A percentile compares a stretch with the other conserved stretches of the same genome.
Evolutionary conservation across 2,329 filamentous ascomycete species (phyloP).

Genomic region (Aspergillus awamori): DNA sequence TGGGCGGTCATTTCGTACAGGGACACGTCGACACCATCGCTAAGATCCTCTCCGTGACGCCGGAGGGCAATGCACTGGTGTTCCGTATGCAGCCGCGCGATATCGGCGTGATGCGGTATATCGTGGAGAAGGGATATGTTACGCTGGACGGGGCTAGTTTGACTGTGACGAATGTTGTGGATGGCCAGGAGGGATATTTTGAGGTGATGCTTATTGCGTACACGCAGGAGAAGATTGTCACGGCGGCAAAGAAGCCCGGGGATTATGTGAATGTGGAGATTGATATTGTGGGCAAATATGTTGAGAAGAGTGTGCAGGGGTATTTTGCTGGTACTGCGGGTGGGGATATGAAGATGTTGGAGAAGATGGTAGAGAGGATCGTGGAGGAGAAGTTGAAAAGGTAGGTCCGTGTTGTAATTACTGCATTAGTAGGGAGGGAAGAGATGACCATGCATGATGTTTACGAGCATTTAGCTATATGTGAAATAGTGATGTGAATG

Average conservation of each 20-base stretch:
- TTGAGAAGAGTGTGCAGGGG: constrained; percentile 77
- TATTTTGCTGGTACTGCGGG: constrained; percentile 61
- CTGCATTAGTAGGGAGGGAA: not conserved
- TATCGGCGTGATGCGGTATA: constrained; percentile 72
- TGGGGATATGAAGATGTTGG: constrained; percentile 57
- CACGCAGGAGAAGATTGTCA: constrained; percentile 88
- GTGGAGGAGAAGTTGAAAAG: constrained; percentile 69
- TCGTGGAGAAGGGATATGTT: constrained; percentile 96
- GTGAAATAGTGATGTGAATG: not conserved
- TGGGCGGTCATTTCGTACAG: constrained; percentile 98
- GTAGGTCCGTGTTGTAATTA: constrained; percentile 22
- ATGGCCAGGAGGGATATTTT: constrained; percentile 76
- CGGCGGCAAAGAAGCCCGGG: constrained; percentile 74
- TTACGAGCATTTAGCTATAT: not conserved
- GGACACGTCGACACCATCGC: constrained; percentile 94
- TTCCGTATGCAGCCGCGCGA: constrained; percentile 78
- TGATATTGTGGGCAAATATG: constrained; percentile 72
- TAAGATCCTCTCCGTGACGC: constrained; percentile 68
- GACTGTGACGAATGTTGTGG: constrained; percentile 85
- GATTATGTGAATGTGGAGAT: constrained; percentile 91
- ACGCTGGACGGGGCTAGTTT: constrained; percentile 92
- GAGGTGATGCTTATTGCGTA: constrained; percentile 98
- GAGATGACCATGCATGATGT: not conserved
- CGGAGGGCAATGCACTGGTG: constrained; percentile 87
- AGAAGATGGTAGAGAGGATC: constrained; percentile 73